Evolutionary conservation across 768 basidiomycete genomes (phyloP), one percentile per base, ranked within the genome.

Genomic region (Mycena indigotica): DNA sequence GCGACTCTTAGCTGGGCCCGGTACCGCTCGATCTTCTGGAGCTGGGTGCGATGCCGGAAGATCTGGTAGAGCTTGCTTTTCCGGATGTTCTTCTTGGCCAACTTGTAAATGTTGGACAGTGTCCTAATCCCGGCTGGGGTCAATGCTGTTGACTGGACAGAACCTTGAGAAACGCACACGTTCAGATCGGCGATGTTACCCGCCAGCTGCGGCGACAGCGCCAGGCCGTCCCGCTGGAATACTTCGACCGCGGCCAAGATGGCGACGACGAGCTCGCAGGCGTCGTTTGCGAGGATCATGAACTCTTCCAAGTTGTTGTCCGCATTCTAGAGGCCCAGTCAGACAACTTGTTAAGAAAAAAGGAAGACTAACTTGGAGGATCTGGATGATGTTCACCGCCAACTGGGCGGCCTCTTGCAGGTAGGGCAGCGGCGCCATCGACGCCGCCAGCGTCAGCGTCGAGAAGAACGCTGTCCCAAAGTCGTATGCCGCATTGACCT

Each of bases 371-470:
- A 69, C 69, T 40, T 64, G 61, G n/a, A 67, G 60, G 8, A 57
- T 55, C 26, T 53, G 55, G 4, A 69, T 38, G 23, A 70, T 59
- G 12, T 26, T 55, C 5, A 70, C 59, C 1, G 64, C 65, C 5
- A 66, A 30, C 3, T 44, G 25, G 19, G 65, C 65, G 8, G 69
- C 67, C 26, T 69, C 60, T 19, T 63, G 45, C 25, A 70, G 62
- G 49, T 59, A 67, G 4, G 69, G 67, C 17, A 70, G 48, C 28
- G 66, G 61, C 2, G 67, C 45, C 4, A 61, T 55, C 41, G 53
- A 55, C 25, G 66, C 48, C 3, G 66, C 67, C 26, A 60, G 40
- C 12, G 62, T 53, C 28, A 70, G 35, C 10, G 66, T 64, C 13
- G 66, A 23, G 15, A 70, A 49, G 3, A 70, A 65, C 17, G 65